Evolutionary conservation across 2,329 filamentous ascomycete species (phyloP), one percentile per base, ranked within the genome.

Genomic region (Epichloe scottii): DNA sequence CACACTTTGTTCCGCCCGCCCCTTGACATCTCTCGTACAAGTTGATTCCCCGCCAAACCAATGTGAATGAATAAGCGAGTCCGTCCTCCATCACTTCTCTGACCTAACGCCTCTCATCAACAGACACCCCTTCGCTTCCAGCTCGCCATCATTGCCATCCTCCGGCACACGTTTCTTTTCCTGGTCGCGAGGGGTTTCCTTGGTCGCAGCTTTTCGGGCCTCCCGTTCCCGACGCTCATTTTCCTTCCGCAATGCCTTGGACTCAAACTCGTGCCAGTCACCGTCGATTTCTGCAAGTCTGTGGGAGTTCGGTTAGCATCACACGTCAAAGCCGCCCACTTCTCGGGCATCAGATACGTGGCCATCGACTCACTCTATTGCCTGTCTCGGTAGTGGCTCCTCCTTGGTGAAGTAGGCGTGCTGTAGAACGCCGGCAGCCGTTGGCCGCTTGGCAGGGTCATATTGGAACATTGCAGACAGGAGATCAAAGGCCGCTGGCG

Each of bases 211-310:
- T 41, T 70, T 72, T 4, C 71, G 69, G 7, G 74, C 75, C 50
- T 79, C 77, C 51, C 74, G 71, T 30, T 79, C 76, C 54, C 73
- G 75, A 50, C 80, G 79, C 65, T 93, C 88, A 59, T 89, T 91
- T 66, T 96, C 90, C 59, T 93, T 93, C 34, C 93, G 78, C 26
- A 95, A 75, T 15, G 89, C 90, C 70, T 98, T 98, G 51, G 89
- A 95, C 70, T 98, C 93, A 61, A 97, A 95, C 65, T 98, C 93
- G 64, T 98, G 93, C 93, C 93, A 98, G 60, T 98, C 93, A 21
- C 93, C 93, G 59, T 93, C 81, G 33, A 98, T 77, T 46, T 83
- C 74, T 53, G 84, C 82, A 47, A 98, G 77, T 61, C 86, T 87
- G 55, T 53, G 38, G 35, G 50, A 44, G 17, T 26, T 3, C 5